Base-by-base conservation (phyloP, 2,329 filamentous ascomycete species). In the Ophiostoma montium region DNA sequence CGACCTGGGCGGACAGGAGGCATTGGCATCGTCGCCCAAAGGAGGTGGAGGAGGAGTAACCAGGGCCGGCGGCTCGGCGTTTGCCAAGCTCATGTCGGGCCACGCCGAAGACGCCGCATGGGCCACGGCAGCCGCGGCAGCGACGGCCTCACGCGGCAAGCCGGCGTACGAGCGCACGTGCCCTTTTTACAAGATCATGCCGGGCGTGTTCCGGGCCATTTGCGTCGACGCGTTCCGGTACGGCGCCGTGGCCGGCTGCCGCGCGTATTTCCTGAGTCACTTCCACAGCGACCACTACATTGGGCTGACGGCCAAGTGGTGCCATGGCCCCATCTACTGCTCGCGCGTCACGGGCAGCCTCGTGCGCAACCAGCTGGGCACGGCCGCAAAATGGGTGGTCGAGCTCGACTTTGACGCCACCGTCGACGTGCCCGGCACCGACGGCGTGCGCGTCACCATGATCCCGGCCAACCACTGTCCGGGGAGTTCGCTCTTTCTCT, bases 231-330 rank as follows among this genome's bases (percentile, higher is more conserved):
- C 92, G 0, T 95, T 98, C 60, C 80, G 90, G 18, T 98, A 96
- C 60, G 92, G 92, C 2, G 87, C 89, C 9, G 86, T 98, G 0
- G 76, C 94, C 60, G 89, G 87, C 1, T 95, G 89, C 62, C 83
- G 85, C 48, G 92, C 90, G 1, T 98, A 98, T 62, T 98, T 98
- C 57, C 74, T 98, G 11, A 95, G 89, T 58, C 92, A 98, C 61
- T 98, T 96, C 57, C 92, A 98, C 64, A 95, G 88, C 59, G 92
- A 98, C 61, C 92, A 98, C 62, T 98, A 98, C 58, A 80, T 95
- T 32, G 92, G 92, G 2, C 69, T 98, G 11, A 92, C 86, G 11
- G 80, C 84, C 8, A 86, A 74, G 31, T 98, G 92, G 92, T 78
- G 71, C 35, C 89, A 98, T 61, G 92, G 92, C 0, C 90, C 89